A percentile compares a stretch with the other conserved stretches of the same genome.
These are phyloP conservation scores for Diaporthe batatas DNA, from an alignment of 2,329 filamentous ascomycete genomes.

Conservation along the genomic window DNA sequence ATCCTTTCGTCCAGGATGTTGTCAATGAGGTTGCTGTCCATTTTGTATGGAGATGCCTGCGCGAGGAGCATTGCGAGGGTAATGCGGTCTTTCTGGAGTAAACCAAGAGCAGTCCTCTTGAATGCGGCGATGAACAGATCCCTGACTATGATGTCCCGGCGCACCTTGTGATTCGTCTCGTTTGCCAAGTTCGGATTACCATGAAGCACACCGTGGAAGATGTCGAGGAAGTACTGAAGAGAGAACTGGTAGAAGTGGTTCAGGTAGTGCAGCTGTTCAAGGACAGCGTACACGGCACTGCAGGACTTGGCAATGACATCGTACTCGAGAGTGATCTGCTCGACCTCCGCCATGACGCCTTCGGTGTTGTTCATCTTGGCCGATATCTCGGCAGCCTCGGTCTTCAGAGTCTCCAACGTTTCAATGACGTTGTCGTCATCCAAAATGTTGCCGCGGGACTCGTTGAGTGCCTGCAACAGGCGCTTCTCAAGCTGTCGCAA, in stretches of 20 bases:
- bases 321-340: slow-evolving; percentile 95
- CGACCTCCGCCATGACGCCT: slow-evolving; percentile 97
- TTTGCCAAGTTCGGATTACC: slow-evolving; percentile 79
- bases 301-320: slow-evolving; percentile 93
- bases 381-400: slow-evolving; percentile 95
- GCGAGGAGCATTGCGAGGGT: slow-evolving; percentile 95
- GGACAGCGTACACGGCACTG: slow-evolving; percentile 95
- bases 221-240: slow-evolving; percentile 96
- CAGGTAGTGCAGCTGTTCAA: slow-evolving; percentile 97
- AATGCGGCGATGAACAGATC: slow-evolving; percentile 93
- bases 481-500: slow-evolving; percentile 95
- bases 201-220: slow-evolving; percentile 92
- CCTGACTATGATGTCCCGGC: slow-evolving; percentile 90
- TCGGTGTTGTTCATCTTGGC: slow-evolving; percentile 97
- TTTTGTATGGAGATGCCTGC: slow-evolving; percentile 94
- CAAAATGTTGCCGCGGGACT: slow-evolving; percentile 96
- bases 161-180: slow-evolving; percentile 80
- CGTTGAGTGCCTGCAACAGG: slow-evolving; percentile 93
- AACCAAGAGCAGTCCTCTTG: slow-evolving; percentile 90
- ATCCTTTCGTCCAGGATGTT: slow-evolving; percentile 83
- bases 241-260: slow-evolving; percentile 99
- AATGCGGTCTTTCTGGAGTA: slow-evolving; percentile 94
- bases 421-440: slow-evolving; percentile 99
- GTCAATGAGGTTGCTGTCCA: slow-evolving; percentile 93
- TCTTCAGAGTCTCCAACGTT: slow-evolving; percentile 97